Conservation (phyloP, 164 flowering plant species). For the Malania oleifera region DNA sequence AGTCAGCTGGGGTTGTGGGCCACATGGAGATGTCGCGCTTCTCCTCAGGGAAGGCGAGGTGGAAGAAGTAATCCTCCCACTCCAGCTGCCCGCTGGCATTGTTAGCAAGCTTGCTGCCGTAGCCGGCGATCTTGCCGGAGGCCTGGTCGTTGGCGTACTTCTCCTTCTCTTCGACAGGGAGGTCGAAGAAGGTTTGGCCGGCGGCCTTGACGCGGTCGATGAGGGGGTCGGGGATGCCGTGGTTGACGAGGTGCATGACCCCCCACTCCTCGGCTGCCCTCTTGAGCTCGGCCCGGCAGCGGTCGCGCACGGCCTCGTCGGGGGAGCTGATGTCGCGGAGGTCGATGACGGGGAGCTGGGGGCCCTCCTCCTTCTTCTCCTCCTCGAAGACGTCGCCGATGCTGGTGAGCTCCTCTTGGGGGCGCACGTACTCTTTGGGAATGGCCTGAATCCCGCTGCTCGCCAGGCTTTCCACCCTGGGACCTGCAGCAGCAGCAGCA, state of each 20-base stretch:
- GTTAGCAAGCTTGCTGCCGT: conserved; percentile 91
- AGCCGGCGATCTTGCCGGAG: conserved; percentile 75
- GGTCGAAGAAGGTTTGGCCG: conserved; percentile 63
- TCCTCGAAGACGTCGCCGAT: conserved; percentile 66
- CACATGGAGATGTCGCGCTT: conserved; percentile 73
- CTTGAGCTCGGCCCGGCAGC: conserved; percentile 46
- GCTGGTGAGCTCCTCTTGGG: conserved; percentile 57
- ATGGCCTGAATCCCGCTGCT: conserved; percentile 58
- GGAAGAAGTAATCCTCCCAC: conserved; percentile 97
- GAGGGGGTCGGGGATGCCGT: conserved; percentile 66
- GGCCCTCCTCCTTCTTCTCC: conserved; percentile 58
- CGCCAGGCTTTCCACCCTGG: conserved; percentile 71
- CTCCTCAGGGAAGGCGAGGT: conserved; percentile 63
- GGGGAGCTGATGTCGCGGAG: conserved; percentile 41
- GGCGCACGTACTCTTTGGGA: conserved; percentile 74
- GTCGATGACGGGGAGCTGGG: conserved; percentile 73
- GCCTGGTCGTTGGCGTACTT: conserved; percentile 74
- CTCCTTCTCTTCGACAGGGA: conserved; percentile 81
- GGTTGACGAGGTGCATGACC: conserved; percentile 78
- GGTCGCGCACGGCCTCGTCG: conserved; percentile 34
- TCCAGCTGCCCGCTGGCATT: conserved; percentile 78
- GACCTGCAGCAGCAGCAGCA: background rate
- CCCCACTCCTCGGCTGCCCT: conserved; percentile 81
- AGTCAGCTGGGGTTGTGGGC: conserved; percentile 72
- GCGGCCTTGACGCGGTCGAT: conserved; percentile 51